Percentiles rank a stretch among this genome's conserved stretches.
These are phyloP conservation scores for Mycena metata DNA, from an alignment of 768 basidiomycete species.

Conservation along the genomic window DNA sequence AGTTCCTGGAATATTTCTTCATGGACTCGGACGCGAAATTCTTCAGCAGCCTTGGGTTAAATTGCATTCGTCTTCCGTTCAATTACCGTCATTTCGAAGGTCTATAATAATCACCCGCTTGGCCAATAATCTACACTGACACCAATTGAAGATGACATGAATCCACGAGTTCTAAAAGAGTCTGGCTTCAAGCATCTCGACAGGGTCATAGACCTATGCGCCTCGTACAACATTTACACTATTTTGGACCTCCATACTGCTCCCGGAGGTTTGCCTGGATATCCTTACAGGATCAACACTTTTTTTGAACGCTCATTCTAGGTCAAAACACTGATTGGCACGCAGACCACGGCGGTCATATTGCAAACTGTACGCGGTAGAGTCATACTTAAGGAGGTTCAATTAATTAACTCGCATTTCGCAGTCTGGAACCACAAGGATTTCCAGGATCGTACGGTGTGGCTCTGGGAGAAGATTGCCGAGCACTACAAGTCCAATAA, in stretches of 20 bases:
- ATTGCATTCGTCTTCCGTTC: conserved; percentile 83
- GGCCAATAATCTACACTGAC: not conserved
- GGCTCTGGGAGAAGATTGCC: conserved; percentile 85
- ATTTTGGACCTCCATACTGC: conserved; percentile 87
- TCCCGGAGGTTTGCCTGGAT: conserved; percentile 58
- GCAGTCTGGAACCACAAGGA: conserved; percentile 87
- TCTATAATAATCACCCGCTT: conserved; percentile 31
- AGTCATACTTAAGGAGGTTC: not conserved
- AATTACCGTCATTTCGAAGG: conserved; percentile 84
- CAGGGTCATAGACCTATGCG: conserved; percentile 82
- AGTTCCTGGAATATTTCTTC: conserved; percentile 92
- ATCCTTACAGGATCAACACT: not conserved
- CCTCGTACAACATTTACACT: conserved; percentile 82
- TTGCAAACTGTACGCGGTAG: conserved; percentile 65
- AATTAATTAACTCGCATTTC: not conserved
- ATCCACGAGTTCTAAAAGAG: conserved; percentile 81
- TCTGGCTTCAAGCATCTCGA: conserved; percentile 87
- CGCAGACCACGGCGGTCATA: conserved; percentile 76
- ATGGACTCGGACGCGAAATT: conserved; percentile 79
- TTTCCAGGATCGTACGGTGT: conserved; percentile 83
- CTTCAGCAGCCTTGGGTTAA: conserved; percentile 84
- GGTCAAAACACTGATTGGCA: conserved; percentile 88
- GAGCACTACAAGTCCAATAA: conserved; percentile 81
- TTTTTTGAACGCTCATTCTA: conserved; percentile 3
- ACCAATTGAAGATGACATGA: conserved; percentile 69